Conservation (phyloP, 2,329 filamentous ascomycete genomes). For the Talaromyces pinophilus region DNA sequence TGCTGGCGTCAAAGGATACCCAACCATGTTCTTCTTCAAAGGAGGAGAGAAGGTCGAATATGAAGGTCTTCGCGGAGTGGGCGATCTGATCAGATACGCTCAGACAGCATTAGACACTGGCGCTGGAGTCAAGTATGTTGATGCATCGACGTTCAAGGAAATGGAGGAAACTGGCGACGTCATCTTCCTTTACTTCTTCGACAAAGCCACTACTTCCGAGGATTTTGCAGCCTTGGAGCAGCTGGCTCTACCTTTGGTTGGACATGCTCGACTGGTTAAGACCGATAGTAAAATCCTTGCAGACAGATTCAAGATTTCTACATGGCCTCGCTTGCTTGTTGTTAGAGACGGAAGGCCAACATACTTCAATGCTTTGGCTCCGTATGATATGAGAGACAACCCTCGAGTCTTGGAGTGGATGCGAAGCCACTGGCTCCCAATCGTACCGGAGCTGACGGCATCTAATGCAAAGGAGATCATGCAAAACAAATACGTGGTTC, state of each 20-base stretch:
- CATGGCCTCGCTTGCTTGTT: conserved; percentile 91
- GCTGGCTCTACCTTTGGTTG: conserved; percentile 82
- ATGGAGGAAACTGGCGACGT: conserved; percentile 93
- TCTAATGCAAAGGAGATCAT: conserved; percentile 93
- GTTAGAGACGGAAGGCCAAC: conserved; percentile 84
- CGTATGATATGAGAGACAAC: conserved; percentile 88
- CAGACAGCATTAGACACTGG: conserved; percentile 80
- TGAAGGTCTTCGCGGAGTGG: conserved; percentile 83
- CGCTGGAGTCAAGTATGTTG: conserved; percentile 76
- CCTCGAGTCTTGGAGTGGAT: conserved; percentile 84
- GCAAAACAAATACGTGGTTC: conserved; percentile 90
- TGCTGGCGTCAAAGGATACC: conserved; percentile 74
- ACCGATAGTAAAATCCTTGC: conserved; percentile 75
- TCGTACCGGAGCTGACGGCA: conserved; percentile 90
- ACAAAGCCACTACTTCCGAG: conserved; percentile 88
- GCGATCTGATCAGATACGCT: conserved; percentile 83
- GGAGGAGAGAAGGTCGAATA: conserved; percentile 92
- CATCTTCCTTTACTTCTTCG: conserved; percentile 96
- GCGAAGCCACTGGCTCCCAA: conserved; percentile 92
- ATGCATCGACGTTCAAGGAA: conserved; percentile 72
- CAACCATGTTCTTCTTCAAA: conserved; percentile 89
- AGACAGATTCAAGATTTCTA: conserved; percentile 89
- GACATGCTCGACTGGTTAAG: conserved; percentile 89
- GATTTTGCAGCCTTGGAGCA: conserved; percentile 88
- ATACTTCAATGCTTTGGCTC: conserved; percentile 85